Evolutionary conservation across 2,329 filamentous ascomycete genomes (phyloP), one percentile per base, ranked within the genome.

Genomic region (Ambrosiella cleistominuta): DNA sequence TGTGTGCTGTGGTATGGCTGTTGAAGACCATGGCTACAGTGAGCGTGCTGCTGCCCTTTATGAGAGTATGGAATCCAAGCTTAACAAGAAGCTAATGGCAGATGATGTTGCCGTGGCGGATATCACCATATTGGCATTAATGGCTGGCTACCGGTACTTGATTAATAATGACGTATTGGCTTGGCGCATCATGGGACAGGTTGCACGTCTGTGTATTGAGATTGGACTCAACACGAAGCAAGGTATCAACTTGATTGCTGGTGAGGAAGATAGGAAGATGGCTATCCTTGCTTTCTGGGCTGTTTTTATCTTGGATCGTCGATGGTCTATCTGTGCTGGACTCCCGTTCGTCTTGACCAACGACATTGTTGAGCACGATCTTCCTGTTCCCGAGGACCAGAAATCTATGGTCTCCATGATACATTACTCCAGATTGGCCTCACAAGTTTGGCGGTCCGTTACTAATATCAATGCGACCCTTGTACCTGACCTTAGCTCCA

Each of bases 321-420:
- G 89, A 55, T 95, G 88, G 88, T 88, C 85, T 62, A 88, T 95
- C 64, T 86, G 85, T n/a, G 90, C 87, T 0, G 89, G 89, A 0
- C 77, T 95, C 68, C 89, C 89, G 0, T 95, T 88, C 70, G 83
- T 86, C 1, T 74, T 95, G 40, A 85, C 91, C 63, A 89, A 95
- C 65, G 79, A 86, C 13, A 88, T 95, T 66, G 87, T 95, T 61
- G 89, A 95, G 65, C 80, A 83, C 0, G 78, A 79, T 56, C 71
- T 96, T 19, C 88, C 87, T 1, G 82, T 86, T 65, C 89, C 89
- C 36, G 74, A 80, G 11, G 71, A 76, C 12, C 70, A 74, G 37
- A 86, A 85, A 0, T 95, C 91, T 65, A 73, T 95, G 1, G 81
- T 82, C 40, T 83, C 85, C 52, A 95, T 95, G 87, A 84, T 95